Conservation (phyloP, 768 basidiomycete species). For the Crepidotus variabilis region DNA sequence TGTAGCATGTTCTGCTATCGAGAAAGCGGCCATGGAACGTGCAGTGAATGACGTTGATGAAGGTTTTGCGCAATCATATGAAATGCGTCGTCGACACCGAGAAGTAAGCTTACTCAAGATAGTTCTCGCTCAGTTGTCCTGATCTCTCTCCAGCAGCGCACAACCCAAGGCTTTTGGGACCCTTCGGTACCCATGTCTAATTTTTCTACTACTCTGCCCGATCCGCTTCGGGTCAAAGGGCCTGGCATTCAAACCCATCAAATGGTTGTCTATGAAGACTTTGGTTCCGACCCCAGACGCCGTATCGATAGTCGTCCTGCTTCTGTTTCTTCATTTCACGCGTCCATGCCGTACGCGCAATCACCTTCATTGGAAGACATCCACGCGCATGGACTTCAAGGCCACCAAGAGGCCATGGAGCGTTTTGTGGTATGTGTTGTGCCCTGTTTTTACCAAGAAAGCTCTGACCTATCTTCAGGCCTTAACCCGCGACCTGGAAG, state of each 20-base stretch:
- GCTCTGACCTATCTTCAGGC: conserved; percentile 23
- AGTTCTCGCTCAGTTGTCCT: conserved; percentile 1
- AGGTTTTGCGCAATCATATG: conserved; percentile 77
- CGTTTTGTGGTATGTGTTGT: conserved; percentile 58
- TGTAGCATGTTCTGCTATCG: conserved; percentile 88
- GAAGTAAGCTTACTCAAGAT: conserved; percentile 46
- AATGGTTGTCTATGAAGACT: conserved; percentile 91
- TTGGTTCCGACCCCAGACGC: conserved; percentile 66
- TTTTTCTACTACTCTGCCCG: conserved; percentile 74
- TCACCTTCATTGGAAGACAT: conserved; percentile 62
- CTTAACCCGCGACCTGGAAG: conserved; percentile 69
- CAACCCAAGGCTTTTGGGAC: conserved; percentile 86
- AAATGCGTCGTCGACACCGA: conserved; percentile 79
- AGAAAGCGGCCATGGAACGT: conserved; percentile 97
- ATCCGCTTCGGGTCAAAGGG: conserved; percentile 81
- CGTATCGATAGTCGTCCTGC: conserved; percentile 61
- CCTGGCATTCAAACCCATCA: conserved; percentile 82
- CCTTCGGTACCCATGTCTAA: conserved; percentile 65
- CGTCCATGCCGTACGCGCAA: conserved; percentile 46
- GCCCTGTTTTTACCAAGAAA: no score
- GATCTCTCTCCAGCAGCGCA: conserved; percentile 47
- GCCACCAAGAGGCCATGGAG: conserved; percentile 84
- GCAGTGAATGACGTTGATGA: conserved; percentile 93
- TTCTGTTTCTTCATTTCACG: conserved; percentile 66
- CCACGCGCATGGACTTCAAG: conserved; percentile 41